Base-by-base conservation (phyloP, 805 yeast genomes). In the Candida coleopterorum region DNA sequence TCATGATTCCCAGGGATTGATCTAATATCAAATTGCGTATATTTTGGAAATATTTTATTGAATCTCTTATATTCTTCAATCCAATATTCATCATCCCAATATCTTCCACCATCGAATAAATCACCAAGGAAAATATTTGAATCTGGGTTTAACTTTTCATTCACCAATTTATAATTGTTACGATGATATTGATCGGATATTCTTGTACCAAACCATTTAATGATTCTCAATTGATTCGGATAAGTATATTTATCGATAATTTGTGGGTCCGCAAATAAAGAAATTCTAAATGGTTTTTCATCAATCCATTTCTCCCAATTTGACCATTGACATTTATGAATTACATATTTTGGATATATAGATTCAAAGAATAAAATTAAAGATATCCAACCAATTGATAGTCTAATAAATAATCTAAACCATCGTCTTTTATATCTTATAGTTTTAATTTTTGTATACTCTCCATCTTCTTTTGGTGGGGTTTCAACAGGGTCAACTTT, bases 1-100 rank as follows among this genome's bases (percentile, higher is more conserved):
- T 93, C 99, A 56, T 93, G 99, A 54, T 93, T 93, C 2, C 98
- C 99, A 0, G 96, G 96, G 7, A 74, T 52, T 2, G 68, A 58
- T 23, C 61, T 47, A 35, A 55, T 52, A 18, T 59, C 57, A 16
- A 58, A 47, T 34, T 74, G 63, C 37, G 67, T 60, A n/a, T 70
- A 62, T 41, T 65, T 62, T 6, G 83, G 81, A 56, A 85, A 90
- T 4, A 93, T 74, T 1, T 55, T 44, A 44, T 76, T 71, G 57
- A 84, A 93, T 35, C 98, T 64, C 15, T 56, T 50, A 49, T 72
- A 80, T 56, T 93, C 97, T 10, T 68, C 61, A 37, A 75, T 59
- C 94, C 96, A 87, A 8, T 46, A 53, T 16, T 70, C 64, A 23
- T 71, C 71, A 26, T 74, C 75, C 90, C 95, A 88, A 37, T 81